Percentiles rank a stretch among this genome's conserved stretches.
These are phyloP conservation scores for Talaromyces nanjingensis DNA, from an alignment of 495 filamentous ascomycete species.

Conservation along the genomic window DNA sequence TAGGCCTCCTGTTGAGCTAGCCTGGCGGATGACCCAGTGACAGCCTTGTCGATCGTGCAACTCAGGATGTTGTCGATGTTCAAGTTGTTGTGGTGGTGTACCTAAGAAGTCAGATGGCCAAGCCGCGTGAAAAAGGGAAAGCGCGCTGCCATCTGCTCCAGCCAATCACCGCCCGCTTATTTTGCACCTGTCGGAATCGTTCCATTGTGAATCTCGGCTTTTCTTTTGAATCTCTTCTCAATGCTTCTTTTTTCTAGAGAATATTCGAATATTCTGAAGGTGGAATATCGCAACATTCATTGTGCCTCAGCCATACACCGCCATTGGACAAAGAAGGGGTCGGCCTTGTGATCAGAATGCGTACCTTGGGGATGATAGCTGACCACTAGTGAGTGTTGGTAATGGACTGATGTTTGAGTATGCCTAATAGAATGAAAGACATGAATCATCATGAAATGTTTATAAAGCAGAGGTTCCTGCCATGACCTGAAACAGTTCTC, in stretches of 20 bases:
- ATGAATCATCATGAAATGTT: background rate
- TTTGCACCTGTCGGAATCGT: background rate
- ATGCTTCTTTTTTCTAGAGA: background rate
- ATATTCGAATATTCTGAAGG: background rate
- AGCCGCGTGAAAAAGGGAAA: slow-evolving; percentile 4
- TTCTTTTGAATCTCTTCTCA: background rate
- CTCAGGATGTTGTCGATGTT: background rate
- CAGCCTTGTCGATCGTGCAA: background rate
- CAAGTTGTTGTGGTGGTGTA: background rate
- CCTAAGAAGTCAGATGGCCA: background rate
- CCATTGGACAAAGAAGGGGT: background rate
- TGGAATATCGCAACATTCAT: background rate
- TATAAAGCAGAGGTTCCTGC: background rate
- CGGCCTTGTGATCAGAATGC: background rate
- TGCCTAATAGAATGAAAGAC: background rate
- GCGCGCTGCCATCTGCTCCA: background rate
- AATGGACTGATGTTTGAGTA: background rate
- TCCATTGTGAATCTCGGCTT: background rate
- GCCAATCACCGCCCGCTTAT: slow-evolving; percentile 6
- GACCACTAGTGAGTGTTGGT: background rate
- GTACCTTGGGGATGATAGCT: slow-evolving; percentile 1
- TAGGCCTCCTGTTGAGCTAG: background rate
- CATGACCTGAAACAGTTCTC: background rate
- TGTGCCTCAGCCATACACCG: background rate
- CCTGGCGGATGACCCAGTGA: background rate